Percentiles rank a stretch among this genome's conserved stretches.
Conservation (phyloP, 305 asterid genomes). For the Fraxinus latifolia region DNA sequence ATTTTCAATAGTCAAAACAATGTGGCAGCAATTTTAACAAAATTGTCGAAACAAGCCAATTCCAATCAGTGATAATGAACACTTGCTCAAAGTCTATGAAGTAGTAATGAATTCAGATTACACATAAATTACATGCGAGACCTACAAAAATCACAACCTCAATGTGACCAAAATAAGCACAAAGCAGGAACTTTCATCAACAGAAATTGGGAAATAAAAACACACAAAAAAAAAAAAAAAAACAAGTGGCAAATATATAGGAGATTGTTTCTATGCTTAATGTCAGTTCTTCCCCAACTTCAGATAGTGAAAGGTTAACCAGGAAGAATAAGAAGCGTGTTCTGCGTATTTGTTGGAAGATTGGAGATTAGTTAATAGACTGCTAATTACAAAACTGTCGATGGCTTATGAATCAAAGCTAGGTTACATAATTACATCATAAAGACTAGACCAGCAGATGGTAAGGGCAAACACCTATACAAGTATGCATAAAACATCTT, state of each 20-base stretch:
- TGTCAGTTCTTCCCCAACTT: not conserved
- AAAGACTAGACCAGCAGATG: not conserved
- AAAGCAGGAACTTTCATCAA: not conserved
- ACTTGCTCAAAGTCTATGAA: not conserved
- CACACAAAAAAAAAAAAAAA: not conserved
- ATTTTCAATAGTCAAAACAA: not conserved
- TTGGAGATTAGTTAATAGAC: not conserved
- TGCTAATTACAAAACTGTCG: not conserved
- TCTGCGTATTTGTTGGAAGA: slow-evolving; percentile 6
- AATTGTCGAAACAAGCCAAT: not conserved
- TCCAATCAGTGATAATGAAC: not conserved
- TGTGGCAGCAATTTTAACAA: not conserved
- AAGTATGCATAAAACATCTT: not conserved
- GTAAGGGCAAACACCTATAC: not conserved
- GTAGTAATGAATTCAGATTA: not conserved
- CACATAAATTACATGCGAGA: not conserved
- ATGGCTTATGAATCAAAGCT: not conserved
- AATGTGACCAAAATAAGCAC: not conserved
- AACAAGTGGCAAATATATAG: not conserved
- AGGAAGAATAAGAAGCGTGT: not conserved
- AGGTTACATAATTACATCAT: not conserved
- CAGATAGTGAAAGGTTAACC: not conserved
- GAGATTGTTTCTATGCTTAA: not conserved
- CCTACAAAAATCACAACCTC: not conserved
- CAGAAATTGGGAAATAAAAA: not conserved